These are phyloP conservation scores for Aspergillus aculeatus DNA, from an alignment of 2,329 filamentous ascomycete species.

Conservation along the genomic window DNA sequence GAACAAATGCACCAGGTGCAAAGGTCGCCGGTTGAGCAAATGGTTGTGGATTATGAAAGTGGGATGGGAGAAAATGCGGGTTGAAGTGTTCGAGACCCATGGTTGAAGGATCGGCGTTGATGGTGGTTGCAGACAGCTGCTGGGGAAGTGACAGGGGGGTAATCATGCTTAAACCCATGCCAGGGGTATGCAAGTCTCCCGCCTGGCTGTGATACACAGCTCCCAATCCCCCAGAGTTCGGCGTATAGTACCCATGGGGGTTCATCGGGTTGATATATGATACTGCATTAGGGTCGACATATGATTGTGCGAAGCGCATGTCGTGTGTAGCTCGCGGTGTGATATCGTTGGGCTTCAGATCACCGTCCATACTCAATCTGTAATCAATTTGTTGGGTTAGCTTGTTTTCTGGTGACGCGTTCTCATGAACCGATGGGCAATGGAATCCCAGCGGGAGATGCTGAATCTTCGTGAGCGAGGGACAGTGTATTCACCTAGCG, in stretches of 20 bases:
- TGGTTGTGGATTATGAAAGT: constrained; percentile 67
- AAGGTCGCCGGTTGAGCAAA: constrained; percentile 65
- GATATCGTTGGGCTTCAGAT: constrained; percentile 74
- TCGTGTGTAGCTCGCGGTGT: constrained; percentile 79
- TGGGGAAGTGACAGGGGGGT: constrained; percentile 80
- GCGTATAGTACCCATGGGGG: constrained; percentile 80
- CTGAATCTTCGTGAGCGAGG: background rate
- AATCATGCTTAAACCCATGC: constrained; percentile 68
- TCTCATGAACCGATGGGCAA: background rate
- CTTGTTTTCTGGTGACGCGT: background rate
- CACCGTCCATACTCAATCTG: constrained; percentile 48
- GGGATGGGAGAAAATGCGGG: constrained; percentile 53
- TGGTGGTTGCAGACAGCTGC: constrained; percentile 61
- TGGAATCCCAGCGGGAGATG: background rate
- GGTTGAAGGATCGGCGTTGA: constrained; percentile 55
- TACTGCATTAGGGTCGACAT: constrained; percentile 82
- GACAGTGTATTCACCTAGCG: constrained; percentile 23
- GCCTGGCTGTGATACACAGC: constrained; percentile 80
- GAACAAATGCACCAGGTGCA: constrained; percentile 76
- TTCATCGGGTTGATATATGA: constrained; percentile 77
- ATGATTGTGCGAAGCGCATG: constrained; percentile 84
- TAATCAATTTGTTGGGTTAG: constrained; percentile 14
- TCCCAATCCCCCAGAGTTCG: constrained; percentile 74
- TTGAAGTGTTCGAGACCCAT: constrained; percentile 70
- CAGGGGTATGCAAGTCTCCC: constrained; percentile 83